A percentile compares a stretch with the other conserved stretches of the same genome.
Evolutionary conservation across 2,329 filamentous ascomycete genomes (phyloP).

Genomic region (Ophiostoma ulmi): DNA sequence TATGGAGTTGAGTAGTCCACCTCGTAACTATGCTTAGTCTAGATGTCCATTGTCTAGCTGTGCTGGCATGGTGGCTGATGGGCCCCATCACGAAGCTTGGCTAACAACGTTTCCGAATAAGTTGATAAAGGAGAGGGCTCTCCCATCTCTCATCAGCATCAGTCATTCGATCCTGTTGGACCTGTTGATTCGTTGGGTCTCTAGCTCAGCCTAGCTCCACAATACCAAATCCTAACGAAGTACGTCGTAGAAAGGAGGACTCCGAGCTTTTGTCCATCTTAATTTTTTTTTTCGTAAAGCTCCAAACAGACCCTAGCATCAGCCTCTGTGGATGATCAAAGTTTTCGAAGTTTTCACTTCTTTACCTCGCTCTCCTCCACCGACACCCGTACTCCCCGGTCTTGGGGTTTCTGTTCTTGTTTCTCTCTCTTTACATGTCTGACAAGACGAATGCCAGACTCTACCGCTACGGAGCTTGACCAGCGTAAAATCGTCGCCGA

Average conservation of each 20-base stretch:
- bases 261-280: background rate
- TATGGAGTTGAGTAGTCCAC: background rate
- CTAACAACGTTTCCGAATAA: background rate
- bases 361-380: background rate
- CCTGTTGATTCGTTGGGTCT: background rate
- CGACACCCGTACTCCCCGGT: background rate
- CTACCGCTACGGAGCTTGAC: background rate
- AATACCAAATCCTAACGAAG: background rate
- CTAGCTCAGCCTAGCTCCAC: background rate
- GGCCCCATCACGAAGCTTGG: background rate
- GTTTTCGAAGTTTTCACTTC: background rate
- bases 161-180: background rate
- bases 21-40: background rate
- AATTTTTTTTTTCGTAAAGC: background rate
- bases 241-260: background rate
- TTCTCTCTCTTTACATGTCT: background rate
- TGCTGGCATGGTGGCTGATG: background rate
- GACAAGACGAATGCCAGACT: background rate
- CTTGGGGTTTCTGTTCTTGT: background rate
- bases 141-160: too few species aligned
- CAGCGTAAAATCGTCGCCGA: background rate
- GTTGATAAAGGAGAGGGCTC: background rate
- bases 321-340: background rate
- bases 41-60: background rate
- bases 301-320: background rate